Conservation (phyloP, 2,329 filamentous ascomycete species). For the Cytospora mali region DNA sequence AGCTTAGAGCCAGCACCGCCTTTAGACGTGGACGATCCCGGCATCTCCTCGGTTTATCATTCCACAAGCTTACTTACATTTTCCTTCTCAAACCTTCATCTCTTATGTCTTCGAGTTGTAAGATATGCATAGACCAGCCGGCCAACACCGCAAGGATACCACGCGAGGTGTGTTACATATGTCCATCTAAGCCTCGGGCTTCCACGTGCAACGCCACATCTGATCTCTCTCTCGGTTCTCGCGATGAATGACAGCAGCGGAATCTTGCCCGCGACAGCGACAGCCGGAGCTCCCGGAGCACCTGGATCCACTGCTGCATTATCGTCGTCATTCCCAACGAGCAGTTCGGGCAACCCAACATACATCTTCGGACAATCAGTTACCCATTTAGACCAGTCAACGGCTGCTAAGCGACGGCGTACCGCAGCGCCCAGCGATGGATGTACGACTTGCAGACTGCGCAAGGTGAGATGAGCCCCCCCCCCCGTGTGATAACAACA, state of each 20-base stretch:
- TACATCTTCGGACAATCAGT: neutral
- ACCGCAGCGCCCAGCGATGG: neutral
- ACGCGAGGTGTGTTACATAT: neutral
- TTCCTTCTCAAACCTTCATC: neutral
- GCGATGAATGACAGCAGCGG: constrained; percentile 4
- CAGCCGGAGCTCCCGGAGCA: constrained; percentile 15
- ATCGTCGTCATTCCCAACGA: neutral
- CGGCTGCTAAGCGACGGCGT: constrained; percentile 14
- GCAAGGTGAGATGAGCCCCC: constrained; percentile 21
- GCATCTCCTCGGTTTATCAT: constrained; percentile 1
- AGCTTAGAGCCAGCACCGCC: neutral
- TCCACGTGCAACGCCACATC: constrained; percentile 5
- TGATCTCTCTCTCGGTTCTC: neutral
- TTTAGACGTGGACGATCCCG: neutral
- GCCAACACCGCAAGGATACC: neutral
- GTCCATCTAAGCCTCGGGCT: neutral
- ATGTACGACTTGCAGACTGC: constrained; percentile 23
- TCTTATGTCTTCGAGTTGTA: neutral
- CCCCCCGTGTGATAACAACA: neutral
- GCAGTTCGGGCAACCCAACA: neutral
- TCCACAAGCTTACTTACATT: neutral
- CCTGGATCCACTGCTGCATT: neutral
- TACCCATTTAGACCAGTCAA: neutral
- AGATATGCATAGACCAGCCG: neutral
- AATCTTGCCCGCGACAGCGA: constrained; percentile 8